Evolutionary conservation across 306 rosid species (phyloP).

Genomic region (Prunus fruticosa): DNA sequence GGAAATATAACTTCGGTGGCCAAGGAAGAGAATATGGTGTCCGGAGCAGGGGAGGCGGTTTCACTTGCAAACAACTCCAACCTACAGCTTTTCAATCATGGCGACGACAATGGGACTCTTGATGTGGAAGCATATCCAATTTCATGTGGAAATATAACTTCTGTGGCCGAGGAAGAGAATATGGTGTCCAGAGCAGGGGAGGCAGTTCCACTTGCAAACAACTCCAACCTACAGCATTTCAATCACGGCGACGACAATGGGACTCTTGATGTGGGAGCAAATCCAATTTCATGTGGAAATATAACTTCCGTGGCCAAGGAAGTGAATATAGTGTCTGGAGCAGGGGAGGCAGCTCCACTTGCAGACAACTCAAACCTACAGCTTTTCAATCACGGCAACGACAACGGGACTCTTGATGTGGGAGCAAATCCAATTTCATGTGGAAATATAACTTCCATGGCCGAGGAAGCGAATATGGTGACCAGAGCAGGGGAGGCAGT

Average conservation of each 20-base stretch:
- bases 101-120: too few relatives aligned
- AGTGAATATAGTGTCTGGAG: not conserved
- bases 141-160: not conserved
- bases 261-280: not conserved
- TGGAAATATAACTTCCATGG: not conserved
- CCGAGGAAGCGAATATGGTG: not conserved
- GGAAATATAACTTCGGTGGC: not conserved
- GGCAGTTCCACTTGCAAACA: slow-evolving; percentile 2
- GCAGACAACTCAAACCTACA: not conserved
- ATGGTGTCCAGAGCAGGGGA: slow-evolving; percentile 22
- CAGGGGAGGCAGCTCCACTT: not conserved
- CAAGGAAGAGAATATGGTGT: not conserved
- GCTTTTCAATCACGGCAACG: too few relatives aligned
- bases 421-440: not conserved
- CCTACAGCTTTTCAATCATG: too few relatives aligned
- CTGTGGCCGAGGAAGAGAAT: not conserved
- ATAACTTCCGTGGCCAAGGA: not conserved
- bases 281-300: not conserved
- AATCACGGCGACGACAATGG: too few relatives aligned
- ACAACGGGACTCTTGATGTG: not conserved
- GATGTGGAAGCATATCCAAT: not conserved
- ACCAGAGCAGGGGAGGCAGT: not conserved
- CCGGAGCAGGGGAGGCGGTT: slow-evolving; percentile 19
- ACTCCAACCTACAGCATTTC: too few relatives aligned
- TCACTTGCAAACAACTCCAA: not conserved